Evolutionary conservation across 2,329 filamentous ascomycete species (phyloP).

Genomic region (Bipolaris gigantea): DNA sequence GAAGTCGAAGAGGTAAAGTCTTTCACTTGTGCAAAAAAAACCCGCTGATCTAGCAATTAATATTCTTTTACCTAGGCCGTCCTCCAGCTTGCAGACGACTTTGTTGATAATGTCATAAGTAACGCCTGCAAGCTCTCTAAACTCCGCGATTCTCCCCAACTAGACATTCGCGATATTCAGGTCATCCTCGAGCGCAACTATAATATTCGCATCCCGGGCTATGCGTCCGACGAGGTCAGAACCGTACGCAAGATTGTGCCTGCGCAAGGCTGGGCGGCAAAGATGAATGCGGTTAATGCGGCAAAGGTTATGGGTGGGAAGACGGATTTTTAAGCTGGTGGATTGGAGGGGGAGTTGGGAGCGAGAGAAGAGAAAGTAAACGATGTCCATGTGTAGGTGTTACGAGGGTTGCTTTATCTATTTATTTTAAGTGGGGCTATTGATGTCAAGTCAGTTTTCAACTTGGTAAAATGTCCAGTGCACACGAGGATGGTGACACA

Average conservation of each 20-base stretch:
- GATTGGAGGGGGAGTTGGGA: too few relatives aligned
- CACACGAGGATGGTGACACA: too few relatives aligned
- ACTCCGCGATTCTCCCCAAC: conserved; percentile 82
- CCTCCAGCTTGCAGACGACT: conserved; percentile 86
- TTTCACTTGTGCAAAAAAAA: not conserved
- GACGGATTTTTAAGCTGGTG: conserved; percentile 39
- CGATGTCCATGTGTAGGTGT: too few relatives aligned
- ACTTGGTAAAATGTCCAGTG: too few relatives aligned
- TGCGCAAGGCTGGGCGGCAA: conserved; percentile 84
- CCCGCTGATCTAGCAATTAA: not conserved
- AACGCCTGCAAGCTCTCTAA: conserved; percentile 89
- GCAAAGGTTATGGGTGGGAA: conserved; percentile 70
- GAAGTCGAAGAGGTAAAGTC: conserved; percentile 88
- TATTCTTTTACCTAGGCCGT: conserved; percentile 63
- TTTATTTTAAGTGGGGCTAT: too few relatives aligned
- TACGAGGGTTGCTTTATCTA: not conserved
- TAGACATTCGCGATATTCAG: conserved; percentile 74
- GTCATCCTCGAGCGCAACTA: conserved; percentile 64
- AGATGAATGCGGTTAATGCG: conserved; percentile 95
- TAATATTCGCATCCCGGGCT: conserved; percentile 82
- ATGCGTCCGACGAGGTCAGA: conserved; percentile 89
- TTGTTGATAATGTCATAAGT: conserved; percentile 88
- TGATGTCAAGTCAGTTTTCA: too few relatives aligned
- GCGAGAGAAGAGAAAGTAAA: too few relatives aligned
- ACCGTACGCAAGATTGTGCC: conserved; percentile 94